Evolutionary conservation across 1,284 basidiomycete genomes (phyloP).

Genomic region (Austroboletus olivaceoglutinosus): DNA sequence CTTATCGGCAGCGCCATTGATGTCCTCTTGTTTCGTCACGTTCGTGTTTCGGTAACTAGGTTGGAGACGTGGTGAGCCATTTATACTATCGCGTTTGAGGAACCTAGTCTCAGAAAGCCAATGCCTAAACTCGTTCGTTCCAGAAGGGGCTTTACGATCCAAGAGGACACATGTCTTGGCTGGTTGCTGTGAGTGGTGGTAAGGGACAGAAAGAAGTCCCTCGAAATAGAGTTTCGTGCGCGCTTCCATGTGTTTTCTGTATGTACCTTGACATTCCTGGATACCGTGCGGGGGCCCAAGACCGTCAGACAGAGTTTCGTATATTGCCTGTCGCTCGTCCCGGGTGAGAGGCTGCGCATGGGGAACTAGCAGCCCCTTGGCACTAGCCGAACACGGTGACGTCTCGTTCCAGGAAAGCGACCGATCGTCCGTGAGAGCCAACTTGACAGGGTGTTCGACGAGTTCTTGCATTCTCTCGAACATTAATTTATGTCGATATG

Average conservation of each 20-base stretch:
- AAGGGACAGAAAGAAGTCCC: slow-evolving; percentile 28
- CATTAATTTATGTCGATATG: slow-evolving; percentile 24
- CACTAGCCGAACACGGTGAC: slow-evolving; percentile 20
- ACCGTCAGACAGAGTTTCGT: slow-evolving; percentile 48
- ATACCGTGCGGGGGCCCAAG: slow-evolving; percentile 47
- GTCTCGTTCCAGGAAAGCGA: slow-evolving; percentile 15
- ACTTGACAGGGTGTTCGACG: slow-evolving; percentile 14
- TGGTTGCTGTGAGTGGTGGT: slow-evolving; percentile 10
- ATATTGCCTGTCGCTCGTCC: slow-evolving; percentile 48
- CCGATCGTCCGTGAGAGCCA: slow-evolving; percentile 12
- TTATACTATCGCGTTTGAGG: slow-evolving; percentile 20
- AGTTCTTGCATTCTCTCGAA: slow-evolving; percentile 29
- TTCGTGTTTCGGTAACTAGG: slow-evolving; percentile 14
- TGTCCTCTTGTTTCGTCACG: slow-evolving; percentile 10
- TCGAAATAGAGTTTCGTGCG: slow-evolving; percentile 46
- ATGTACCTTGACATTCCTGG: slow-evolving; percentile 53
- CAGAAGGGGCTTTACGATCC: slow-evolving; percentile 15
- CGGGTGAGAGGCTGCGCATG: slow-evolving; percentile 40
- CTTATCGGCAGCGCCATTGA: slow-evolving; percentile 4
- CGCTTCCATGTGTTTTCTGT: slow-evolving; percentile 52
- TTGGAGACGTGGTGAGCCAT: slow-evolving; percentile 12
- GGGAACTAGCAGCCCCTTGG: slow-evolving; percentile 22
- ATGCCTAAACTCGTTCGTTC: slow-evolving; percentile 29
- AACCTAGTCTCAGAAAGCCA: slow-evolving; percentile 33
- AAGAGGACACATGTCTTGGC: slow-evolving; percentile 4